These are phyloP conservation scores for Fusarium sp. DNA, from an alignment of 2,329 filamentous ascomycete genomes.

Conservation along the genomic window DNA sequence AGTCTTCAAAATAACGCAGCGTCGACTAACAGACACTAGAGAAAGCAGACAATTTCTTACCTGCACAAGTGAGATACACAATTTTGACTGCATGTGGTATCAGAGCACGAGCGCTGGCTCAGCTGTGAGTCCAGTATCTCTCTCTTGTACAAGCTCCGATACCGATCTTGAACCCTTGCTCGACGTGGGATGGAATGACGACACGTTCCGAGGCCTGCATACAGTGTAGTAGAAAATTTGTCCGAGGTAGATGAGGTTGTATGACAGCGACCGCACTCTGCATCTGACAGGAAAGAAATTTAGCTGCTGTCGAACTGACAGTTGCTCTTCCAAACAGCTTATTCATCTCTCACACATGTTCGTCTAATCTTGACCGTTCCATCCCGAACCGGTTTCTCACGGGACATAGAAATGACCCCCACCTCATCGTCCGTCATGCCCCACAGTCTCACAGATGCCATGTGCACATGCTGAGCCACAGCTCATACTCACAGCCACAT, in stretches of 20 bases:
- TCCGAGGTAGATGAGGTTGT: slow-evolving; percentile 14
- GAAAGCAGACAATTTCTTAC: slow-evolving; percentile 12
- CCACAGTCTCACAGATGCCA: slow-evolving; percentile 8
- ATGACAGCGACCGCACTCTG: neutral
- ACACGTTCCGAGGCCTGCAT: slow-evolving; percentile 23
- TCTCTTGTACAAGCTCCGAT: slow-evolving; percentile 31
- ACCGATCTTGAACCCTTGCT: slow-evolving; percentile 37
- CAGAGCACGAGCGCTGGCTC: slow-evolving; percentile 4
- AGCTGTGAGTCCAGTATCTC: slow-evolving; percentile 24
- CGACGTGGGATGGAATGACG: slow-evolving; percentile 42
- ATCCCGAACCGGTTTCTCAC: slow-evolving; percentile 44
- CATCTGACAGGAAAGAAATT: neutral
- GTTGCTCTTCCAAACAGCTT: neutral
- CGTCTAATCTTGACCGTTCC: slow-evolving; percentile 33
- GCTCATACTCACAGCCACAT: neutral
- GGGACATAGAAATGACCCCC: slow-evolving; percentile 39
- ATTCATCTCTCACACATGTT: slow-evolving; percentile 3
- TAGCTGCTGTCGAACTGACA: neutral
- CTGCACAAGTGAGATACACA: neutral
- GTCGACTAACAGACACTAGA: slow-evolving; percentile 38
- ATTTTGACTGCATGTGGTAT: slow-evolving; percentile 25
- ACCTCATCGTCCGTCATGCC: slow-evolving; percentile 24
- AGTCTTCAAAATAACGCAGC: slow-evolving; percentile 44
- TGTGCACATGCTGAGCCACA: slow-evolving; percentile 5
- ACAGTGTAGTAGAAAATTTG: neutral